These are phyloP conservation scores for Suaeda aralocaspica DNA, from an alignment of 148 eudicot species.

Conservation along the genomic window DNA sequence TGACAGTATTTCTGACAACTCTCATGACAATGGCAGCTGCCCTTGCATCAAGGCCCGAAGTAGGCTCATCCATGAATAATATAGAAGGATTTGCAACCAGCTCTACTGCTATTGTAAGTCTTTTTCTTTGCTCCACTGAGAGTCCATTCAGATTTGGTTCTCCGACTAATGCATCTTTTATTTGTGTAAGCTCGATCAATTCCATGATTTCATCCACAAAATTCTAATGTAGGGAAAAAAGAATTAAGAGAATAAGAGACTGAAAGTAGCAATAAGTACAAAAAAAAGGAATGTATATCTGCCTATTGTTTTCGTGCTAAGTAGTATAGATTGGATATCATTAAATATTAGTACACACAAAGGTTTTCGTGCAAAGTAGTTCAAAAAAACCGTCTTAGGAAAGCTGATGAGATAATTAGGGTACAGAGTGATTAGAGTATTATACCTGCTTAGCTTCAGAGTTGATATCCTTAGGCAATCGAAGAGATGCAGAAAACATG, in stretches of 20 bases:
- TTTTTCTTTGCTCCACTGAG: slow-evolving; percentile 35
- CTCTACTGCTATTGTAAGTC: slow-evolving; percentile 39
- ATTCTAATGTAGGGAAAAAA: slow-evolving; percentile 3
- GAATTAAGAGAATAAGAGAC: no score
- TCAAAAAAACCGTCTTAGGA: no score
- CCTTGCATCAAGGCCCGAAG: slow-evolving; percentile 40
- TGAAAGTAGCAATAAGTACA: no score
- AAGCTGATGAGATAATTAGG: no score
- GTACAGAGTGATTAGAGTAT: no score
- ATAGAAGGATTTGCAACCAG: slow-evolving; percentile 43
- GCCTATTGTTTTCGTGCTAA: no score
- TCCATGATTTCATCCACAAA: slow-evolving; percentile 32
- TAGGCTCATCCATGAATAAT: slow-evolving; percentile 43
- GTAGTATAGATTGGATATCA: no score
- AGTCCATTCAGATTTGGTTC: slow-evolving; percentile 31
- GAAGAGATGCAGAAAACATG: slow-evolving; percentile 26
- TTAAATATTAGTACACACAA: no score
- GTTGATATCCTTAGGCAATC: slow-evolving; percentile 13
- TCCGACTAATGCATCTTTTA: slow-evolving; percentile 36
- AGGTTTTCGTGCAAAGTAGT: no score
- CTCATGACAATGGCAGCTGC: slow-evolving; percentile 44
- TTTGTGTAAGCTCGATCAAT: slow-evolving; percentile 32
- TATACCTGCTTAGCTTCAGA: slow-evolving; percentile 16
- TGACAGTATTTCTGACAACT: slow-evolving; percentile 32
- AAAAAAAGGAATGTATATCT: no score